Base-by-base conservation (phyloP, 2,329 filamentous ascomycete species). In the Canariomyces notabilis region DNA sequence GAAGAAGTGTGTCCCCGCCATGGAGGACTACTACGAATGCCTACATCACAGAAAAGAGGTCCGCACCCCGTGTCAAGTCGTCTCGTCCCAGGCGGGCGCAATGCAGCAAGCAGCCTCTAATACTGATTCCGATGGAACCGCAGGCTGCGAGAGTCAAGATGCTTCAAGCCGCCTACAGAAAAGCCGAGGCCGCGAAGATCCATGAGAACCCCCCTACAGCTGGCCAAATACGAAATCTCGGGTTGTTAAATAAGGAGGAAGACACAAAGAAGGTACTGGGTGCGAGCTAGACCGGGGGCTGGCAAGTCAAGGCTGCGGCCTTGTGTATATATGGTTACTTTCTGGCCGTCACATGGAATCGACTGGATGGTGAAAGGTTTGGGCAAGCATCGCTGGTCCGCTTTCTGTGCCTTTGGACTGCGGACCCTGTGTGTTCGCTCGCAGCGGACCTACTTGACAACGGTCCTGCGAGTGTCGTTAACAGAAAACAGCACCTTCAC, bases 21-120 rank as follows among this genome's bases (percentile, higher is more conserved):
- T 97, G 57, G 93, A 98, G 67, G 93, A 98, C 67, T 98, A 98
- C 75, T 95, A 96, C 67, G 93, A 98, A 74, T 98, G 94, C 70
- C 73, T 98, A 64, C 93, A 98, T 69, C 93, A 98, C 77, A 89
- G 86, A 77, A 98, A 98, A 75, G 93, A 98, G 88, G 93, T 97
- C 36, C 53, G 64, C 51, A 20, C n/a, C 36, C 18, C 42, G 15
- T 19, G 5, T 21, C 18, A 18, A 26, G 16, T 26, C 6, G 6
- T 14, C n/a, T 15, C 11, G 29, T 36, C 34, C 12, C 39, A 45
- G 46, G 26, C 22, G n/a, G 2, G 33, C 16, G 23, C 35, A 16
- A 38, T 33, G n/a, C 37, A 15, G n/a, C n/a, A n/a, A n/a, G n/a
- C n/a, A n/a, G n/a, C n/a, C n/a, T n/a, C n/a, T n/a, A n/a, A n/a